Base-by-base conservation (phyloP, 176 grass and related monocot genomes). In the Zoysia pacifica region DNA sequence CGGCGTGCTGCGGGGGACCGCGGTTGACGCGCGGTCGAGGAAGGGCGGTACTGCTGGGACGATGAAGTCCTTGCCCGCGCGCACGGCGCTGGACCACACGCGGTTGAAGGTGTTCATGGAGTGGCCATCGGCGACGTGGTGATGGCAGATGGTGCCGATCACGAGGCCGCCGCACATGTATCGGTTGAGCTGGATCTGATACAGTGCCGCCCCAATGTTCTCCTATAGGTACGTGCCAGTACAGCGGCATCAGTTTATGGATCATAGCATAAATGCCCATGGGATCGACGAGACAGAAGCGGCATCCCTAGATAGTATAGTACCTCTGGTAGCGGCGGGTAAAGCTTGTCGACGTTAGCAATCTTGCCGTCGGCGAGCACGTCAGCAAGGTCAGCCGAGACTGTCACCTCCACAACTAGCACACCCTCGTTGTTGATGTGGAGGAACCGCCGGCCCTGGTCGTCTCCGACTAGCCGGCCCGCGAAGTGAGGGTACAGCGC, bases 161-260 rank as follows among this genome's bases (percentile, higher is more conserved):
- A 88, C 63, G 10, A 84, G 49, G 14, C 86, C 86, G 62, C 86
- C 81, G 53, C 86, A 88, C 44, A 3, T 18, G 86, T 53, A 89
- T 8, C 76, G 53, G 53, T 56, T 56, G 16, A 56, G 15, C 4
- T 56, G 5, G 14, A 56, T 16, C 53, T 56, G 53, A 1, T 18
- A 16, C 53, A 56, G 15, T 56, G 53, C 5, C 5, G 15, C 53
- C 53, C 53, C 53, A 56, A 56, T 5, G 16, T 56, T 56, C 53
- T 56, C 53, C 53, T 55, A 4, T 18, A 55, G 4, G 9, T 12
- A 12, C 49, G 49, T 52, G 0, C 11, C 10, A 52, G 9, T 48
- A 48, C 47, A 48, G 28, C 28, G 28, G 28, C 47, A 49, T 49
- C 48, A 49, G 48, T 49, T 7, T 9, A 49, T 49, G 9, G 9